Evolutionary conservation across 2,329 filamentous ascomycete genomes (phyloP).

Genomic region (Purpureocillium takamizusanense): DNA sequence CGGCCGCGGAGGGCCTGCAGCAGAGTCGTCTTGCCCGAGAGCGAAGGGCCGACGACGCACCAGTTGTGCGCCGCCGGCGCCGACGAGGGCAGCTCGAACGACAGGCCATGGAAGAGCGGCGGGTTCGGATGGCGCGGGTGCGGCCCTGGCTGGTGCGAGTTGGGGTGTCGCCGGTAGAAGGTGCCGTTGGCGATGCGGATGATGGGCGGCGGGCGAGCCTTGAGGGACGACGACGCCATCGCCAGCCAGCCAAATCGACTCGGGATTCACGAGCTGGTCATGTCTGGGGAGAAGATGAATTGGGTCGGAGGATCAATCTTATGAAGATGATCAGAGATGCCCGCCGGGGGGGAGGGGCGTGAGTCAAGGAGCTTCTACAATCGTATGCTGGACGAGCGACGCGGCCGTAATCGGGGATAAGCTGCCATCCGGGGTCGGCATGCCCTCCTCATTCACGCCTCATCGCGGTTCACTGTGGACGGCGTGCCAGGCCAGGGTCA

Average conservation of each 20-base stretch:
- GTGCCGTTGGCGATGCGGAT: slow-evolving; percentile 70
- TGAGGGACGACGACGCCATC: not conserved
- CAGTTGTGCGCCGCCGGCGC: slow-evolving; percentile 53
- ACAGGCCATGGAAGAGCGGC: slow-evolving; percentile 63
- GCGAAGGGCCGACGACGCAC: slow-evolving; percentile 75
- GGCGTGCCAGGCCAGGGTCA: too few species aligned
- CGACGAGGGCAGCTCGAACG: slow-evolving; percentile 58
- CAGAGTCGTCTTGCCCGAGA: slow-evolving; percentile 73
- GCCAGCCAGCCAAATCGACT: not conserved
- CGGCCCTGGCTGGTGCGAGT: slow-evolving; percentile 28
- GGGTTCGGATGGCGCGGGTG: slow-evolving; percentile 45
- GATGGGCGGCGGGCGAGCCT: slow-evolving; percentile 47
- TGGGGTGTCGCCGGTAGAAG: slow-evolving; percentile 72
- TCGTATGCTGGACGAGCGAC: slow-evolving; percentile 22
- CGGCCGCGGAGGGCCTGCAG: slow-evolving; percentile 70
- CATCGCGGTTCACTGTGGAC: too few species aligned
- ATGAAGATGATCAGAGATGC: too few species aligned
- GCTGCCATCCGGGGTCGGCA: slow-evolving; percentile 5
- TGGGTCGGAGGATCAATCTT: too few species aligned
- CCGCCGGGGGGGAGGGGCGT: too few species aligned
- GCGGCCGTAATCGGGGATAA: slow-evolving; percentile 1
- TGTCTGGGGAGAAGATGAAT: too few species aligned
- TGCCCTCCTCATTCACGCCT: too few species aligned
- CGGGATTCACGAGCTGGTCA: not conserved
- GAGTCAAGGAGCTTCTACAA: slow-evolving; percentile 11